Percentiles rank a stretch among this genome's conserved stretches.
phyloP scores from a whole-genome alignment of 352 stramenopile species.

The Globisporangium camurandrum region DNA sequence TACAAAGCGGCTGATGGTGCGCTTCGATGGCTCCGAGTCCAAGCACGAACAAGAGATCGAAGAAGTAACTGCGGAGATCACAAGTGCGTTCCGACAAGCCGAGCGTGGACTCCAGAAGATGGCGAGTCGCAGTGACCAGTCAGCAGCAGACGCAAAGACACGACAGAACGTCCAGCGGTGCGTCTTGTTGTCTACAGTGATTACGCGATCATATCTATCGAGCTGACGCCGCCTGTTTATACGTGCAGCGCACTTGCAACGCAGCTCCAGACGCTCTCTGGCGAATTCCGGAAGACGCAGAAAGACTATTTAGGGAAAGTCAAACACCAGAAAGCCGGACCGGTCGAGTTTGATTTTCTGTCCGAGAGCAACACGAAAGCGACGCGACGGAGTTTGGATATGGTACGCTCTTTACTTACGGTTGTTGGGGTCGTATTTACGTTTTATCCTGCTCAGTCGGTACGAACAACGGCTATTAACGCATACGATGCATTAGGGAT shows the following conservation, averaged over 20 bases:
- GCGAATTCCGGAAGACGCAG: constrained; percentile 95
- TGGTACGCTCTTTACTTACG: constrained; percentile 14
- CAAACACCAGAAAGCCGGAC: constrained; percentile 95
- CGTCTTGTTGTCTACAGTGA: neutral
- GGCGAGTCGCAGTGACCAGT: constrained; percentile 63
- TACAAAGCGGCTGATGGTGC: constrained; percentile 82
- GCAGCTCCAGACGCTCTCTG: constrained; percentile 95
- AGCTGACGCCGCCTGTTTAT: neutral
- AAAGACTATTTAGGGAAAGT: constrained; percentile 97
- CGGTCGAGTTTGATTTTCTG: constrained; percentile 89
- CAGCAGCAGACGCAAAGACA: constrained; percentile 74
- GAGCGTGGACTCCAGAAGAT: constrained; percentile 73
- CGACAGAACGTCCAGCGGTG: constrained; percentile 80
- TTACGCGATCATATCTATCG: neutral
- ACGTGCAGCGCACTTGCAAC: constrained; percentile 83
- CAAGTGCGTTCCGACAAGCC: constrained; percentile 70
- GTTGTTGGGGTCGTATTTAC: neutral
- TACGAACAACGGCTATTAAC: constrained; percentile 12
- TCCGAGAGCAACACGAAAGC: constrained; percentile 61
- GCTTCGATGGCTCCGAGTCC: constrained; percentile 80
- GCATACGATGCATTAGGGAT: constrained; percentile 47
- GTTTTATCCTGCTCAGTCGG: neutral
- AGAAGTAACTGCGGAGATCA: constrained; percentile 71
- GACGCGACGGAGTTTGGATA: constrained; percentile 43
- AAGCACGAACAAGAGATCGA: constrained; percentile 84